A percentile compares a stretch with the other conserved stretches of the same genome.
These are phyloP conservation scores for Exobasidium rhododendri DNA, from an alignment of 1,284 basidiomycete genomes.

Conservation along the genomic window DNA sequence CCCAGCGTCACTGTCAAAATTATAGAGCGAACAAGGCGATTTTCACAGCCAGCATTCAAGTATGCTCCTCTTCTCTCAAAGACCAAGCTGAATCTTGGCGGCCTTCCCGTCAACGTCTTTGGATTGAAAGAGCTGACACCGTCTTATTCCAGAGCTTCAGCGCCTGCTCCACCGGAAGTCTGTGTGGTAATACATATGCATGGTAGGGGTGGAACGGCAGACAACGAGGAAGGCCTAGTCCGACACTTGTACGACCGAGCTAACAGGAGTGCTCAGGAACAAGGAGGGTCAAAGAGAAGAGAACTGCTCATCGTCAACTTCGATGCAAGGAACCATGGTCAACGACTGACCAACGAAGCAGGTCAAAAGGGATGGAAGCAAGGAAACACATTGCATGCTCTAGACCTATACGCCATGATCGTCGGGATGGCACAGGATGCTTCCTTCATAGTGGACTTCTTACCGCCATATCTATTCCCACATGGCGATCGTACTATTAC, in stretches of 20 bases:
- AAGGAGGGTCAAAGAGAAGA: slow-evolving; percentile 12
- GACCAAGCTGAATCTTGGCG: slow-evolving; percentile 33
- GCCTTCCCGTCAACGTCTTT: slow-evolving; percentile 47
- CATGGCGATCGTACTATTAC: slow-evolving; percentile 64
- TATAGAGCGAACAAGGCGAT: too few species aligned
- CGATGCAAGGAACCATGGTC: slow-evolving; percentile 56
- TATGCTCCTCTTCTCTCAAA: slow-evolving; percentile 18
- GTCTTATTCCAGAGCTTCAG: slow-evolving; percentile 25
- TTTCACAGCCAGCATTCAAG: slow-evolving; percentile 1
- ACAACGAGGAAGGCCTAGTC: slow-evolving; percentile 41
- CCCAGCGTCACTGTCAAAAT: too few species aligned
- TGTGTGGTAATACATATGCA: slow-evolving; percentile 48
- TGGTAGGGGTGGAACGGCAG: slow-evolving; percentile 43
- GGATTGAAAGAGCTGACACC: slow-evolving; percentile 44
- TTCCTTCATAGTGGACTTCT: slow-evolving; percentile 74
- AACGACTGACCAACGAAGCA: slow-evolving; percentile 42
- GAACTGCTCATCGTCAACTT: slow-evolving; percentile 54
- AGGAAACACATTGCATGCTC: slow-evolving; percentile 43
- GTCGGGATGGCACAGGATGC: slow-evolving; percentile 66
- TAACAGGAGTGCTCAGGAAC: slow-evolving; percentile 5
- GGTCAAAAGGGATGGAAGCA: slow-evolving; percentile 55
- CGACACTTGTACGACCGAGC: slow-evolving; percentile 39
- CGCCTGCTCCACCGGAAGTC: slow-evolving; percentile 37
- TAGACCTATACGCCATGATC: slow-evolving; percentile 55
- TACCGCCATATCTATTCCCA: slow-evolving; percentile 75